Percentiles rank a stretch among this genome's conserved stretches.
Conservation (phyloP, 768 basidiomycete genomes). For the Leccinum incarnatum region DNA sequence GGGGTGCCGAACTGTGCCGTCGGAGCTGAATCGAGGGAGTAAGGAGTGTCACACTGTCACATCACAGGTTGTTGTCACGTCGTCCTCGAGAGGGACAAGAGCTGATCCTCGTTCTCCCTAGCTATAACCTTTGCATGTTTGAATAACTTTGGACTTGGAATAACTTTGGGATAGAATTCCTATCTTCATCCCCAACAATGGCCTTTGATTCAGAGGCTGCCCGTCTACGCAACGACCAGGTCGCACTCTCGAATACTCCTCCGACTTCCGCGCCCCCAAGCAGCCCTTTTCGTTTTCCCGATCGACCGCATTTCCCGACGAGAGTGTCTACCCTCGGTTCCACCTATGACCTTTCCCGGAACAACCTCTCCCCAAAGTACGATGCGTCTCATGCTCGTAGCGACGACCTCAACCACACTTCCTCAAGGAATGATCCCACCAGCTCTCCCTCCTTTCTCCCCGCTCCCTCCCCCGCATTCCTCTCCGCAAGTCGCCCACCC, state of each 20-base stretch:
- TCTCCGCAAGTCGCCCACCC: slow-evolving; percentile 55
- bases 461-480: slow-evolving; percentile 45
- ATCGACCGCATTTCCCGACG: slow-evolving; percentile 54
- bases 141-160: not conserved
- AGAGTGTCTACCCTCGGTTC: slow-evolving; percentile 64
- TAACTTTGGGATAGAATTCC: not conserved
- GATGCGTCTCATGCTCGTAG: slow-evolving; percentile 56
- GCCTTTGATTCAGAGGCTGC: slow-evolving; percentile 30
- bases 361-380: slow-evolving; percentile 36
- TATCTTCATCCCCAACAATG: slow-evolving; percentile 14
- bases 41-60: not conserved
- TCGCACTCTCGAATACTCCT: slow-evolving; percentile 3
- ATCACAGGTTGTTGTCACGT: slow-evolving; percentile 24
- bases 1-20: slow-evolving; percentile 12
- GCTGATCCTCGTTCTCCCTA: slow-evolving; percentile 20
- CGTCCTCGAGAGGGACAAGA: slow-evolving; percentile 1
- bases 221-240: slow-evolving; percentile 28
- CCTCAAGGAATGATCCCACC: slow-evolving; percentile 13
- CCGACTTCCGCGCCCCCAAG: slow-evolving; percentile 38
- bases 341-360: slow-evolving; percentile 52
- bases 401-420: slow-evolving; percentile 62
- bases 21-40: slow-evolving; percentile 8
- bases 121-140: not conserved
- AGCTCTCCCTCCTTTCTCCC: slow-evolving; percentile 33
- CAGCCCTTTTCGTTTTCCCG: slow-evolving; percentile 40